These are phyloP conservation scores for Dactylellina sp. DNA, from an alignment of 2,329 filamentous ascomycete species.

Conservation along the genomic window DNA sequence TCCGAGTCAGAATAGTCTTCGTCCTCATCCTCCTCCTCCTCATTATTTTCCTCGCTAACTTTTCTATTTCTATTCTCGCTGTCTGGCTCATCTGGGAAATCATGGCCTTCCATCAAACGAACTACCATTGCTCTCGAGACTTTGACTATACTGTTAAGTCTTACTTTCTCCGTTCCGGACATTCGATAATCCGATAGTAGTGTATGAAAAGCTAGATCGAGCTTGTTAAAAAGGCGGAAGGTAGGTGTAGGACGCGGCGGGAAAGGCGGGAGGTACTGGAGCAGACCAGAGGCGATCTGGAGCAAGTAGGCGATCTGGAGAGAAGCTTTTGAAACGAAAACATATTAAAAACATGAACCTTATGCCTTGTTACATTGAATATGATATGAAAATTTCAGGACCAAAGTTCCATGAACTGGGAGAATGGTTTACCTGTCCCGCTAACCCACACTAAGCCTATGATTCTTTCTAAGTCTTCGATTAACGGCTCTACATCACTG, in stretches of 20 bases:
- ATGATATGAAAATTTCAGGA: too few species aligned
- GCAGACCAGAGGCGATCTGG: constrained; percentile 38
- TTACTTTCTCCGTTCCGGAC: constrained; percentile 50
- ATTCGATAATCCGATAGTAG: constrained; percentile 36
- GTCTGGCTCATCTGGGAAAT: constrained; percentile 25
- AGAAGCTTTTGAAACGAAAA: constrained; percentile 27
- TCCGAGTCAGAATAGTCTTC: constrained; percentile 35
- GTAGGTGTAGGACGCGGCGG: constrained; percentile 44
- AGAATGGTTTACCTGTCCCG: constrained; percentile 35
- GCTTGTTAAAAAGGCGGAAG: constrained; percentile 50
- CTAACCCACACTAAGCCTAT: constrained; percentile 53
- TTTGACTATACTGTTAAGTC: constrained; percentile 53
- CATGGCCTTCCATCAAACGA: constrained; percentile 48
- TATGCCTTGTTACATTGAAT: too few species aligned
- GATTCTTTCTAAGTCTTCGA: constrained; percentile 38
- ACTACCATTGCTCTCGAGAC: constrained; percentile 50
- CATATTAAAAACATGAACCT: neutral
- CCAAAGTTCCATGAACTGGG: too few species aligned
- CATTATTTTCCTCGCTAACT: neutral
- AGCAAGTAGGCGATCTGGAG: constrained; percentile 51
- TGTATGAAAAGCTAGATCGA: constrained; percentile 54
- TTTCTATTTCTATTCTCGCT: neutral
- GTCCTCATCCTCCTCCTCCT: constrained; percentile 10
- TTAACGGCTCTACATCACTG: constrained; percentile 49
- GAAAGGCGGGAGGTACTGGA: constrained; percentile 53